These are phyloP conservation scores for Trichoderma endophyticum DNA, from an alignment of 2,329 filamentous ascomycete species.

Conservation along the genomic window DNA sequence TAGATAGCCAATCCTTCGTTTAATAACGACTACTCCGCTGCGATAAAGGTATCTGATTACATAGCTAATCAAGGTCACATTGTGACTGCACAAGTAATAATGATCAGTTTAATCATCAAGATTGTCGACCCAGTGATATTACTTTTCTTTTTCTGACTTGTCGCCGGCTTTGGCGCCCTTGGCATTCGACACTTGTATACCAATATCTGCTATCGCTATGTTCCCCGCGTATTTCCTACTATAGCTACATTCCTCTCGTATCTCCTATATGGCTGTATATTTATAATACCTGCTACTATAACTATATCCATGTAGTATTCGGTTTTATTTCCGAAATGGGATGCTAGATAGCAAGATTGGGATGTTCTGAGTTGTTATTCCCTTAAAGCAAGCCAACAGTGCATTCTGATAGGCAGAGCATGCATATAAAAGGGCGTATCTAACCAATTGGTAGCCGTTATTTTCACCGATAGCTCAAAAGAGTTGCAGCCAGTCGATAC, in stretches of 20 bases:
- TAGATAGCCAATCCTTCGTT: neutral
- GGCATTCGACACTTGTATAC: no score
- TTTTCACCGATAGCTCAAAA: neutral
- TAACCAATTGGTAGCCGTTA: neutral
- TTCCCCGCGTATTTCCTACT: neutral
- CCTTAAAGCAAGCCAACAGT: neutral
- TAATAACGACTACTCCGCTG: neutral
- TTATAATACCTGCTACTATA: neutral
- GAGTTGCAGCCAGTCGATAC: neutral
- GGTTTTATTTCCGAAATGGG: neutral
- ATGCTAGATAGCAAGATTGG: neutral
- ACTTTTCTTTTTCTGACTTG: neutral
- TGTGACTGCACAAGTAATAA: neutral
- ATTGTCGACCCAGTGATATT: neutral
- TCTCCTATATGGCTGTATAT: neutral
- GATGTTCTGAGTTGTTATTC: neutral
- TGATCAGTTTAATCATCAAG: neutral
- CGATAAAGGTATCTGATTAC: neutral
- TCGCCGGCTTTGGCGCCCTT: neutral
- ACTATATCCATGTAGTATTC: neutral
- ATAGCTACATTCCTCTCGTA: neutral
- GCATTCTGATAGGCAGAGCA: neutral
- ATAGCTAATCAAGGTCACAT: neutral
- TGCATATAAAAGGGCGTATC: neutral
- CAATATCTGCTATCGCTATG: no score